Evolutionary conservation across 805 yeast species (phyloP).

Genomic region (Yarrowia deformans): DNA sequence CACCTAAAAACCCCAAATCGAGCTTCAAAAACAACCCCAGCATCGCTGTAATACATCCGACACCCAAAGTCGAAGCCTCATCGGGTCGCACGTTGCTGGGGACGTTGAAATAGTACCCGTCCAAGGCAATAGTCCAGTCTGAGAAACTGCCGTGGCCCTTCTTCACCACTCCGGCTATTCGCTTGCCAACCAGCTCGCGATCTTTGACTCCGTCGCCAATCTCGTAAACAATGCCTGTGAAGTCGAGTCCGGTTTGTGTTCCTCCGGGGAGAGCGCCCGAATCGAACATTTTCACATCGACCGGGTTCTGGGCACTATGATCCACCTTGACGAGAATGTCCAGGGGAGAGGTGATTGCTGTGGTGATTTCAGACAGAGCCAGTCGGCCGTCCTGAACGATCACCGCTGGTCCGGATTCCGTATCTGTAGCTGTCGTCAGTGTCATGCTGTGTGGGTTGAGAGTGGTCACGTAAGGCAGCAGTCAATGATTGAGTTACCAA

Average conservation of each 20-base stretch:
- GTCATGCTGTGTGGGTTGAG: background rate
- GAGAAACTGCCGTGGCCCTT: constrained; percentile 5
- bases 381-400: background rate
- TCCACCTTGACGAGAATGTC: constrained; percentile 32
- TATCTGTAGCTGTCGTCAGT: constrained; percentile 6
- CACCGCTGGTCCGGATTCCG: constrained; percentile 9
- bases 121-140: constrained; percentile 21
- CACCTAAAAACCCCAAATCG: background rate
- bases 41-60: constrained; percentile 8
- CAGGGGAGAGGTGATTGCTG: background rate
- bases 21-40: constrained; percentile 10
- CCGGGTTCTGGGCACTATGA: constrained; percentile 19
- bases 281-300: constrained; percentile 27
- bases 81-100: background rate
- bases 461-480: background rate
- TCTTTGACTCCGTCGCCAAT: constrained; percentile 24
- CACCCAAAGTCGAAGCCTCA: constrained; percentile 11
- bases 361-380: background rate
- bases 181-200: constrained; percentile 22
- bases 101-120: constrained; percentile 13
- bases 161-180: constrained; percentile 14
- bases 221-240: constrained; percentile 15
- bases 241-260: constrained; percentile 1
- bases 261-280: background rate
- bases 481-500: too few relatives aligned